Conservation (phyloP, 2,329 filamentous ascomycete species). For the Talaromyces sp. region DNA sequence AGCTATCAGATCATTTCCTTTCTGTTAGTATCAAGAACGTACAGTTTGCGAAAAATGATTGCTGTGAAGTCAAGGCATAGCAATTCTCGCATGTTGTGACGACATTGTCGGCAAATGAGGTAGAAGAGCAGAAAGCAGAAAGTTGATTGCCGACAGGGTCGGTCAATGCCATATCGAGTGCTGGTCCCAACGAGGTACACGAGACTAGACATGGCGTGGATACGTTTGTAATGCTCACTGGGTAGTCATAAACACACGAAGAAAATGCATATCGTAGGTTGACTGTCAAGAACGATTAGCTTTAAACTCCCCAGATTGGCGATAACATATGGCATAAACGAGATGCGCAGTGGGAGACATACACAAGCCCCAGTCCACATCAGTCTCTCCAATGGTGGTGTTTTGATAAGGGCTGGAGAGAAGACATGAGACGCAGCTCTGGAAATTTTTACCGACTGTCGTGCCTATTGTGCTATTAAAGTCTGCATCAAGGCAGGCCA, state of each 20-base stretch:
- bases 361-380: slow-evolving; percentile 48
- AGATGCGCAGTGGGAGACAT: slow-evolving; percentile 22
- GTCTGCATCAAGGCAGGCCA: slow-evolving; percentile 40
- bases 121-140: slow-evolving; percentile 37
- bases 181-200: slow-evolving; percentile 34
- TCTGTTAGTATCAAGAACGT: slow-evolving; percentile 21
- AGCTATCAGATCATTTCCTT: background rate
- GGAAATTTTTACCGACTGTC: slow-evolving; percentile 32
- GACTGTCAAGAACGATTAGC: slow-evolving; percentile 30
- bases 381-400: slow-evolving; percentile 34
- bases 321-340: background rate
- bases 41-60: slow-evolving; percentile 46
- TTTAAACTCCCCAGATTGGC: background rate
- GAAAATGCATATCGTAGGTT: slow-evolving; percentile 46
- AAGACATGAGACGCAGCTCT: slow-evolving; percentile 42
- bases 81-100: slow-evolving; percentile 43
- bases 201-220: slow-evolving; percentile 45
- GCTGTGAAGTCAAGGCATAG: slow-evolving; percentile 41
- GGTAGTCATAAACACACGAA: slow-evolving; percentile 43
- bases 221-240: slow-evolving; percentile 33
- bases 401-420: slow-evolving; percentile 39
- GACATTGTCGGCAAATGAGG: slow-evolving; percentile 39
- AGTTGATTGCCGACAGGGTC: slow-evolving; percentile 30
- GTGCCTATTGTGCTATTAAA: slow-evolving; percentile 30
- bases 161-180: slow-evolving; percentile 31